Conservation (phyloP, 306 rosid species). For the Rosa chinensis region DNA sequence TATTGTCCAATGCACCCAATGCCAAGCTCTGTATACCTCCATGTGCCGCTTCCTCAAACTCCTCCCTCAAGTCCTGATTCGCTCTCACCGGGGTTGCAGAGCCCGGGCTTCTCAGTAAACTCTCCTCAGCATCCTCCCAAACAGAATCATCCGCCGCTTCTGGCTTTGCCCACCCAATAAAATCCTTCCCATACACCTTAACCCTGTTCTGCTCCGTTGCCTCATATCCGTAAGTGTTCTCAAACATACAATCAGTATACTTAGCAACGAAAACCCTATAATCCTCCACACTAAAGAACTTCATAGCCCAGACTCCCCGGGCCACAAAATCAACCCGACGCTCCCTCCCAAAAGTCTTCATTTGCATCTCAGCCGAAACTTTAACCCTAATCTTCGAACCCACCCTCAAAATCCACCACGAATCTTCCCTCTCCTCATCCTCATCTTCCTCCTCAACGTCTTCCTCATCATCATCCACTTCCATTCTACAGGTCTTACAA, state of each 20-base stretch:
- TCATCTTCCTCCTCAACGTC: constrained; percentile 44
- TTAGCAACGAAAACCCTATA: constrained; percentile 49
- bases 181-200: constrained; percentile 88
- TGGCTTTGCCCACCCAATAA: constrained; percentile 85
- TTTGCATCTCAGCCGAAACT: constrained; percentile 56
- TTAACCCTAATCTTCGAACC: constrained; percentile 58
- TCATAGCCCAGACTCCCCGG: constrained; percentile 92
- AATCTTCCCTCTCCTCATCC: constrained; percentile 38
- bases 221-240: constrained; percentile 68
- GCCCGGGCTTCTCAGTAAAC: constrained; percentile 58
- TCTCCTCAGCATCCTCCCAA: constrained; percentile 92
- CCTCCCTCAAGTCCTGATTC: constrained; percentile 69
- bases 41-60: constrained; percentile 87
- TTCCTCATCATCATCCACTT: constrained; percentile 18
- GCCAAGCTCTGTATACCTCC: constrained; percentile 93
- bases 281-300: constrained; percentile 60
- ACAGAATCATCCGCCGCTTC: constrained; percentile 85
- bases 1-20: constrained; percentile 89
- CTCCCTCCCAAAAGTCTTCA: constrained; percentile 65
- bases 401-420: constrained; percentile 71
- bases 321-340: constrained; percentile 85
- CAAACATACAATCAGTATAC: constrained; percentile 69
- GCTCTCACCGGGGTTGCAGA: constrained; percentile 52
- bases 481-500: constrained; percentile 38
- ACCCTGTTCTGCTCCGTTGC: constrained; percentile 70